A percentile compares a stretch with the other conserved stretches of the same genome.
phyloP scores from a whole-genome alignment of 139 green algal genomes.

The Chlorella vulgaris region DNA sequence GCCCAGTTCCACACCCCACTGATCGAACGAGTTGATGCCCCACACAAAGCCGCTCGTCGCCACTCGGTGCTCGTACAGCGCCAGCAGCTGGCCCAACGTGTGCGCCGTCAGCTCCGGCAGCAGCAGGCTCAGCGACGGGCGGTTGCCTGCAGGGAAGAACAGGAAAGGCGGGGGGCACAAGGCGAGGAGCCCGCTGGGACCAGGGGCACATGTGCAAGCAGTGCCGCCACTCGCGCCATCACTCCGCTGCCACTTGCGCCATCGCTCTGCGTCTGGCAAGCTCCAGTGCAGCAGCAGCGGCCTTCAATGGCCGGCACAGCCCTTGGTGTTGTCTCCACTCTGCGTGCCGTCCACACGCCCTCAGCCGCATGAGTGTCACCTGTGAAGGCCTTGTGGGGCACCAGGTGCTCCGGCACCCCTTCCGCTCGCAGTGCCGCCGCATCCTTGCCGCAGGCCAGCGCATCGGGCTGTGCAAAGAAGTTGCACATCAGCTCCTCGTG shows the following conservation, averaged over 20 bases:
- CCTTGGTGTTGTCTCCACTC: too few relatives aligned
- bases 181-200: neutral
- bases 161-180: neutral
- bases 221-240: neutral
- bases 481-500: conserved; percentile 99
- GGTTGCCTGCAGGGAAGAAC: conserved; percentile 74
- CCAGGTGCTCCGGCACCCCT: conserved; percentile 85
- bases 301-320: too few relatives aligned
- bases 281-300: too few relatives aligned
- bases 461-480: conserved; percentile 98
- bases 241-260: too few relatives aligned
- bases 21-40: conserved; percentile 99
- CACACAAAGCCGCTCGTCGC: conserved; percentile 97
- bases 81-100: conserved; percentile 94
- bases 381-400: conserved; percentile 90
- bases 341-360: neutral
- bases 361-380: too few relatives aligned
- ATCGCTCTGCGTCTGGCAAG: too few relatives aligned
- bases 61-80: conserved; percentile 97
- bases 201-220: neutral
- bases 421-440: conserved; percentile 83
- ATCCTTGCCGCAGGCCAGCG: conserved; percentile 90
- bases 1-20: conserved; percentile 99
- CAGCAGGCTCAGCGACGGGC: conserved; percentile 91
- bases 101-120: conserved; percentile 91